These are phyloP conservation scores for Clitopilus passeckerianus DNA, from an alignment of 768 basidiomycete genomes.

Conservation along the genomic window DNA sequence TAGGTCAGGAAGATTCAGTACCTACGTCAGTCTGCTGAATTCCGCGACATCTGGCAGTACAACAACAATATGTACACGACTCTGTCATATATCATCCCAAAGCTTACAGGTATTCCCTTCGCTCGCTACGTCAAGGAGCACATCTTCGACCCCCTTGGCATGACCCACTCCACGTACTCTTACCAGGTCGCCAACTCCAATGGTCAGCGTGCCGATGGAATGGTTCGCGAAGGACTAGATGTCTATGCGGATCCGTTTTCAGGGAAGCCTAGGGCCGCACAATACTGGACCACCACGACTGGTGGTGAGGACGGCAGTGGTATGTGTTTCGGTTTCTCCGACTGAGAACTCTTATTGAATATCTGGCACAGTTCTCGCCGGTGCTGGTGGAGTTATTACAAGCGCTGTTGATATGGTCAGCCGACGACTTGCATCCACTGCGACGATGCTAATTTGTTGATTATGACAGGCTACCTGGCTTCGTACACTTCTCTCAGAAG, in stretches of 20 bases:
- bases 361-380: slow-evolving; percentile 13
- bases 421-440: not conserved
- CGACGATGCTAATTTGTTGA: not conserved
- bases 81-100: slow-evolving; percentile 15
- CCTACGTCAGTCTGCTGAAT: slow-evolving; percentile 17
- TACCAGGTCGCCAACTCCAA: slow-evolving; percentile 16
- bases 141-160: slow-evolving; percentile 20
- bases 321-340: slow-evolving; percentile 1
- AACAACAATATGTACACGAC: slow-evolving; percentile 20
- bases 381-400: slow-evolving; percentile 22
- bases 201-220: slow-evolving; percentile 20
- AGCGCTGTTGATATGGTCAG: slow-evolving; percentile 21
- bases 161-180: slow-evolving; percentile 22
- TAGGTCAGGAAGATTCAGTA: slow-evolving; percentile 14
- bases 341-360: not conserved
- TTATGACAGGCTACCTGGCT: slow-evolving; percentile 25
- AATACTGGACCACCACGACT: slow-evolving; percentile 12
- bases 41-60: slow-evolving; percentile 20
- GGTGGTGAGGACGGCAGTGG: slow-evolving; percentile 18
- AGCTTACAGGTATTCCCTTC: slow-evolving; percentile 9
- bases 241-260: not conserved
- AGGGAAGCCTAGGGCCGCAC: slow-evolving; percentile 14
- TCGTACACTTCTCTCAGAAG: slow-evolving; percentile 19
- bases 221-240: slow-evolving; percentile 5
- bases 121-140: slow-evolving; percentile 20